These are phyloP conservation scores for Pleurotus cornucopiae DNA, from an alignment of 768 basidiomycete species.

Conservation along the genomic window DNA sequence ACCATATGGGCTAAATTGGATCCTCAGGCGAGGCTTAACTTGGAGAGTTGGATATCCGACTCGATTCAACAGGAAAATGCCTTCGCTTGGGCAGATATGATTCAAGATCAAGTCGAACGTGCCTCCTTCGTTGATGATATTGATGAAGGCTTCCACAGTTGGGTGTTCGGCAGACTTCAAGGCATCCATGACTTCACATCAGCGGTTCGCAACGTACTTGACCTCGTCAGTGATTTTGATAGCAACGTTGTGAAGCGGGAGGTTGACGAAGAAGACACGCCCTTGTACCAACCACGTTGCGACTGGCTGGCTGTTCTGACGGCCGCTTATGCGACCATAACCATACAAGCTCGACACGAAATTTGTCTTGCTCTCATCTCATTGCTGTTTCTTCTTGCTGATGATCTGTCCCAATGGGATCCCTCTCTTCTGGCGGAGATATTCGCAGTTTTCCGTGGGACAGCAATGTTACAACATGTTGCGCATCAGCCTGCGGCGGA, in stretches of 20 bases:
- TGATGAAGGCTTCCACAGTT: constrained; percentile 55
- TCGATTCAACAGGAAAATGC: constrained; percentile 74
- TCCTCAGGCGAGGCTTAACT: constrained; percentile 44
- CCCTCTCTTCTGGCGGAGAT: constrained; percentile 65
- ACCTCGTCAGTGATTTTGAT: constrained; percentile 71
- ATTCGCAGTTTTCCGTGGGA: constrained; percentile 76
- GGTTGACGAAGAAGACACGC: constrained; percentile 54
- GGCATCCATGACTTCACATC: constrained; percentile 53
- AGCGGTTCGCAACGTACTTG: constrained; percentile 53
- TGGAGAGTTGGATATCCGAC: constrained; percentile 59
- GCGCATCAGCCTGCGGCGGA: constrained; percentile 53
- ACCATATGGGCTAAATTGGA: constrained; percentile 58
- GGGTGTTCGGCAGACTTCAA: constrained; percentile 59
- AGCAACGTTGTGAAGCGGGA: constrained; percentile 63
- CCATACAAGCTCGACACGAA: constrained; percentile 73
- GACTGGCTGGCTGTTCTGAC: constrained; percentile 62
- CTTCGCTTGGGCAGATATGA: constrained; percentile 72
- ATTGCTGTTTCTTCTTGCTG: constrained; percentile 67
- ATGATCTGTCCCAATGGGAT: constrained; percentile 61
- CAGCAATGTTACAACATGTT: constrained; percentile 65
- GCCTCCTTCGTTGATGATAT: constrained; percentile 50
- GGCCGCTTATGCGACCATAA: constrained; percentile 56
- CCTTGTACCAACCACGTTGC: constrained; percentile 45
- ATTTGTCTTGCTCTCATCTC: constrained; percentile 62
- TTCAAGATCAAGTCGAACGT: constrained; percentile 59